Conservation (phyloP, 768 basidiomycete genomes). For the Suillus subaureus region DNA sequence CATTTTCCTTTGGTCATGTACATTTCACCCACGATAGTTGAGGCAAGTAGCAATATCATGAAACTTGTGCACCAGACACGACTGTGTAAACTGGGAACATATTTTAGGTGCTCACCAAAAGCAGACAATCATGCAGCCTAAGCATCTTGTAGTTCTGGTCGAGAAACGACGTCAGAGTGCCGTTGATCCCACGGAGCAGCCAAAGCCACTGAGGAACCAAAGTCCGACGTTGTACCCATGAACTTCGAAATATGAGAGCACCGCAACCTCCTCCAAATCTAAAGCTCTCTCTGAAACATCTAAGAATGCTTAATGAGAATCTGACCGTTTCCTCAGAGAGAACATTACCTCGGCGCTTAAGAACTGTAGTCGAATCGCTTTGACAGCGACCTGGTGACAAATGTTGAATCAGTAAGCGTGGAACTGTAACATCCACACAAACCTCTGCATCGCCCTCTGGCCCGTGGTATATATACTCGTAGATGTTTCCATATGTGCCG, state of each 20-base stretch:
- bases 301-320: not conserved
- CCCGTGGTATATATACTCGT: not conserved
- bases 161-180: not conserved
- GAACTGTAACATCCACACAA: not conserved
- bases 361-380: not conserved
- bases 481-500: not conserved
- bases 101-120: not conserved
- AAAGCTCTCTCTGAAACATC: not conserved
- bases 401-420: not conserved
- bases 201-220: not conserved
- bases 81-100: not conserved
- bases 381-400: not conserved
- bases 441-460: not conserved
- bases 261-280: not conserved
- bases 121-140: not conserved
- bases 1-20: not conserved
- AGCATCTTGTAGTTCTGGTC: not conserved
- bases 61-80: not conserved
- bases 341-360: not conserved
- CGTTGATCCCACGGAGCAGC: not conserved
- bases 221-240: not conserved
- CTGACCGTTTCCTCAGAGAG: not conserved
- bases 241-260: not conserved
- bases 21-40: not conserved
- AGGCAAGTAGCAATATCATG: not conserved